Conservation (phyloP, 225 moss, liverwort and hornwort genomes). For the Physcomitrellopsis africana region DNA sequence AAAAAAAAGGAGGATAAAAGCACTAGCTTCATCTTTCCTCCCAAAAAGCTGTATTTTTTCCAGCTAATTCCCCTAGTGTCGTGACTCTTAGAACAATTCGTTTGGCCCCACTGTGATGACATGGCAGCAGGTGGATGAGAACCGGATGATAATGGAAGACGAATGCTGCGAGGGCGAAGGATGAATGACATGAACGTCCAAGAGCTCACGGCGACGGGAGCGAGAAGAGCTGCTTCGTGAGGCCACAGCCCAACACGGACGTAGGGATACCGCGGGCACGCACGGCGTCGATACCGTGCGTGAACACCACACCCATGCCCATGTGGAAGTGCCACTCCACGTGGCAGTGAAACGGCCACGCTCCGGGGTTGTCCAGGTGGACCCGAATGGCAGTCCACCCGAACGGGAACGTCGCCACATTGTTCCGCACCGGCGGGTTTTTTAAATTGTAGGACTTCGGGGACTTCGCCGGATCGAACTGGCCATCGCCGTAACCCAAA, state of each 20-base stretch:
- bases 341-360: conserved; percentile 73
- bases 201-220: too few species aligned
- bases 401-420: conserved; percentile 51
- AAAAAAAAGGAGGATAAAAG: too few species aligned
- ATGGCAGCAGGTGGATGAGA: too few species aligned
- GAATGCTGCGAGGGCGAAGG: too few species aligned
- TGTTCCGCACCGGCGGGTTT: conserved; percentile 49
- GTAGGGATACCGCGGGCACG: conserved; percentile 27
- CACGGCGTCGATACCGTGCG: conserved; percentile 48
- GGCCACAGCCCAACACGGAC: conserved; percentile 56
- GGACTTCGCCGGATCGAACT: conserved; percentile 25
- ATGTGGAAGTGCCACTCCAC: conserved; percentile 67
- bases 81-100: too few species aligned
- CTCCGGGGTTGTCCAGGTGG: conserved; percentile 64
- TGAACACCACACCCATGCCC: conserved; percentile 76
- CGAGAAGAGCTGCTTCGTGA: conserved; percentile 39
- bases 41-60: too few species aligned
- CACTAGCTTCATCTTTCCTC: too few species aligned
- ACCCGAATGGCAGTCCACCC: conserved; percentile 64
- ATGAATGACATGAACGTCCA: too few species aligned
- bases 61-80: too few species aligned
- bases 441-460: neutral
- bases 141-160: too few species aligned
- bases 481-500: conserved; percentile 50
- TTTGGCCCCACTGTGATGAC: too few species aligned